These are phyloP conservation scores for Thraustochytrium sp. DNA, from an alignment of 352 stramenopile genomes.

Conservation along the genomic window DNA sequence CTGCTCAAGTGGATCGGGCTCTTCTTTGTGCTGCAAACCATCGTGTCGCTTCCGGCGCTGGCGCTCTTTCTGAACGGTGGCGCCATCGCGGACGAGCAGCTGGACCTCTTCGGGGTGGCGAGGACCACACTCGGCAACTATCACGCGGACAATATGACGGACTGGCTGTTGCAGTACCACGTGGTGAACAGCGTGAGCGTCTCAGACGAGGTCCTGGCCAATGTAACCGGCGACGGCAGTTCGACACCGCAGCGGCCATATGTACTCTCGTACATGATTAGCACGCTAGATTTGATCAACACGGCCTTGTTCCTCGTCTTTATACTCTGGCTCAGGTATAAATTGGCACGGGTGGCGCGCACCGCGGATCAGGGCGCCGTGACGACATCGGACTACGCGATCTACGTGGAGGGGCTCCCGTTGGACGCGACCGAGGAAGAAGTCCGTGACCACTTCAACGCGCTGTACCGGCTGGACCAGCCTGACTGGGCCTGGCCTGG, in stretches of 20 bases:
- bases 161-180: neutral
- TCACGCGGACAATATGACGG: conserved; percentile 2
- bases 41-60: neutral
- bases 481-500: conserved; percentile 53
- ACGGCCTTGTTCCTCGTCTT: neutral
- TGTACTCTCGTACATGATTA: conserved; percentile 6
- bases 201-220: neutral
- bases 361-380: conserved; percentile 8
- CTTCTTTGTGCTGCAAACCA: conserved; percentile 10
- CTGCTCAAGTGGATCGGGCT: conserved; percentile 13
- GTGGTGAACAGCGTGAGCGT: neutral
- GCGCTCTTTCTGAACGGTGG: neutral
- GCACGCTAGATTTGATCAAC: neutral
- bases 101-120: neutral
- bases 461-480: conserved; percentile 63
- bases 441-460: conserved; percentile 68
- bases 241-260: neutral
- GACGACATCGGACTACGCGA: conserved; percentile 61
- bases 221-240: neutral
- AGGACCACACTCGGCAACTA: conserved; percentile 36
- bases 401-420: conserved; percentile 67
- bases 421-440: conserved; percentile 61
- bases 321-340: neutral
- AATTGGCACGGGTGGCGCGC: neutral
- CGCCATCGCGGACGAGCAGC: neutral